Evolutionary conservation across 148 eudicot genomes (phyloP), one percentile per base, ranked within the genome.

Genomic region (Suaeda aralocaspica): DNA sequence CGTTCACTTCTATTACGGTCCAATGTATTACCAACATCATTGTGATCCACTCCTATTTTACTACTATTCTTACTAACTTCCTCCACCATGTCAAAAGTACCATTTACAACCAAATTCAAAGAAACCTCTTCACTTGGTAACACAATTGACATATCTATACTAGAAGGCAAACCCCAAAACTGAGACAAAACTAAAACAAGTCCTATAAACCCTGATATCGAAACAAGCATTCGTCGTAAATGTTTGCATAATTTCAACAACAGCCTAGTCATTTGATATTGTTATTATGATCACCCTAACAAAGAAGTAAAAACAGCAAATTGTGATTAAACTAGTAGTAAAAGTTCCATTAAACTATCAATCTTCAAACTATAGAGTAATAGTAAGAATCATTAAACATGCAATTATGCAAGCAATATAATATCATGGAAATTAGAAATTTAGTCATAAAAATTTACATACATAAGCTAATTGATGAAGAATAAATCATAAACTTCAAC

Each of bases 181-280:
- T 87, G 86, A 57, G 44, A 60, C 10, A 84, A 52, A 71, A 80
- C 70, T 19, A 73, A 24, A 68, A 84, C 15, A 45, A 55, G 56
- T 55, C 60, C 83, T 3, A 77, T 36, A 69, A 79, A 58, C 45
- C 76, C 85, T 63, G 76, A 53, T 34, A 82, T 21, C 33, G 66
- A 66, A 22, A 84, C 30, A 12, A 87, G 74, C 68, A 45, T 58
- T 57, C 72, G 72, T 77, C 75, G 59, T 8, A 65, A 21, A 56
- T 24, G 46, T 70, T 22, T 52, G 64, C 64, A 28, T 22, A 67
- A 42, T 29, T 51, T 67, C 68, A 59, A 16, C 28, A 59, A 14
- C 4, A 10, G 28, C 10, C 69, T 51, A 64, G 71, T 66, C 79
- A 76, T 29, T 0, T 42, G 9, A 36, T 59, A 31, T 2, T 60